These are phyloP conservation scores for Hymenochaete sp. DNA, from an alignment of 1,284 basidiomycete genomes.

Conservation along the genomic window DNA sequence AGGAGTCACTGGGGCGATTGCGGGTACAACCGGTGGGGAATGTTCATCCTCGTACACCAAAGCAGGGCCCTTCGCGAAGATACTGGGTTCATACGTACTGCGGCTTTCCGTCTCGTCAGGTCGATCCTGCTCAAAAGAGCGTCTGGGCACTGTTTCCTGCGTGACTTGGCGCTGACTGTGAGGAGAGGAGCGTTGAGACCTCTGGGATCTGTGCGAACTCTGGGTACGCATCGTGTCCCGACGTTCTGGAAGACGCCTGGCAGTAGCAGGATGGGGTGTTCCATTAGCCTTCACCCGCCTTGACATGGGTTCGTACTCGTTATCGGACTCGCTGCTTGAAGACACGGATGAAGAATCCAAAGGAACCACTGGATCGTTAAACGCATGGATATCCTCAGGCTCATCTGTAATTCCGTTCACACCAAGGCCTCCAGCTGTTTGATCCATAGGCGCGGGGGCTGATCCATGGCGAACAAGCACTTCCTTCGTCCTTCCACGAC, in stretches of 20 bases:
- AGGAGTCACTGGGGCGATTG: too few relatives aligned
- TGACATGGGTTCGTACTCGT: neutral
- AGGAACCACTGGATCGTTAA: neutral
- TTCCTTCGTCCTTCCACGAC: too few relatives aligned
- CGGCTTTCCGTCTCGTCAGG: too few relatives aligned
- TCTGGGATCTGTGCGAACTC: too few relatives aligned
- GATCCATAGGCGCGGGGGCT: too few relatives aligned
- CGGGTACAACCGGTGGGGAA: neutral
- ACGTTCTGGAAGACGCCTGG: constrained; percentile 4
- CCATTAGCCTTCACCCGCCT: neutral
- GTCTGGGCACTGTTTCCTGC: too few relatives aligned
- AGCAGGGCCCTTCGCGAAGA: too few relatives aligned
- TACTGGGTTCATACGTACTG: too few relatives aligned
- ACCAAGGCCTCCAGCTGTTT: neutral
- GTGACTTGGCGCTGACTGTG: too few relatives aligned
- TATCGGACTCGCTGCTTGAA: neutral
- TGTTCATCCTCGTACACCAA: neutral
- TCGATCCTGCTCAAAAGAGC: too few relatives aligned
- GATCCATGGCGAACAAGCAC: too few relatives aligned
- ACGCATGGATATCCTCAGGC: constrained; percentile 9
- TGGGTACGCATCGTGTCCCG: constrained; percentile 10
- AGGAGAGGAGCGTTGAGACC: too few relatives aligned
- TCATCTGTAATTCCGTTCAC: constrained; percentile 8
- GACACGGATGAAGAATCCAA: constrained; percentile 1
- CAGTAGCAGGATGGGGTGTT: constrained; percentile 8